Evolutionary conservation across 495 filamentous ascomycete genomes (phyloP).

Genomic region (Podospora conica): DNA sequence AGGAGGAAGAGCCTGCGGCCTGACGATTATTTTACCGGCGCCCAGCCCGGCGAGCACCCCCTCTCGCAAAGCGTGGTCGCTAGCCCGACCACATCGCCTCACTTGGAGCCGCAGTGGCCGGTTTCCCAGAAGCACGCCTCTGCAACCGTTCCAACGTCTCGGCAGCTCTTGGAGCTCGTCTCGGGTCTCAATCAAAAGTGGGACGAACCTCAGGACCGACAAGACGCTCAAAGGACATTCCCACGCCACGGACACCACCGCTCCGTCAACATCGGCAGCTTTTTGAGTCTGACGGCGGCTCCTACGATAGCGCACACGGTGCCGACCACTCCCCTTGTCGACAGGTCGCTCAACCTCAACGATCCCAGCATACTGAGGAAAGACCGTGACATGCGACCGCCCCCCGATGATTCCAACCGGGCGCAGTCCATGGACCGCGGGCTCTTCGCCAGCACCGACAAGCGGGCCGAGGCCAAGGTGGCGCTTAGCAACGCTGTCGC

Average conservation of each 20-base stretch:
- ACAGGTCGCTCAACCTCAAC: constrained; percentile 27
- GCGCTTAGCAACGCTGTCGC: constrained; percentile 57
- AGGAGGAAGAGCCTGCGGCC: constrained; percentile 65
- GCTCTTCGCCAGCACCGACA: constrained; percentile 49
- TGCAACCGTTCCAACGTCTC: constrained; percentile 31
- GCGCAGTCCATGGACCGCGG: constrained; percentile 53
- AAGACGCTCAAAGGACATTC: constrained; percentile 20
- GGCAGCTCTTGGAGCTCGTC: constrained; percentile 33
- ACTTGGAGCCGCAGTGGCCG: constrained; percentile 26
- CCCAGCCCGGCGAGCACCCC: constrained; percentile 61
- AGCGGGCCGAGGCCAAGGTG: constrained; percentile 58
- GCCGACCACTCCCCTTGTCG: constrained; percentile 46
- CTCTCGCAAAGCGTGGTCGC: constrained; percentile 76
- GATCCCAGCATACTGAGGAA: constrained; percentile 36
- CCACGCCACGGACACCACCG: constrained; percentile 35
- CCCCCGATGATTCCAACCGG: constrained; percentile 39
- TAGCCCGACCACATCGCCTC: constrained; percentile 54
- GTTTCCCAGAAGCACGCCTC: constrained; percentile 32
- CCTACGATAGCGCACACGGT: constrained; percentile 34
- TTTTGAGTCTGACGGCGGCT: constrained; percentile 33
- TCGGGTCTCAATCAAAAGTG: constrained; percentile 32
- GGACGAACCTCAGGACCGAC: constrained; percentile 39
- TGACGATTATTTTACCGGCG: constrained; percentile 59
- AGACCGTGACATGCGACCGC: constrained; percentile 42
- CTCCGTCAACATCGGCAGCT: constrained; percentile 50